Percentiles rank a stretch among this genome's conserved stretches.
These are phyloP conservation scores for Fraxinus latifolia DNA, from an alignment of 305 asterid species.

Conservation along the genomic window DNA sequence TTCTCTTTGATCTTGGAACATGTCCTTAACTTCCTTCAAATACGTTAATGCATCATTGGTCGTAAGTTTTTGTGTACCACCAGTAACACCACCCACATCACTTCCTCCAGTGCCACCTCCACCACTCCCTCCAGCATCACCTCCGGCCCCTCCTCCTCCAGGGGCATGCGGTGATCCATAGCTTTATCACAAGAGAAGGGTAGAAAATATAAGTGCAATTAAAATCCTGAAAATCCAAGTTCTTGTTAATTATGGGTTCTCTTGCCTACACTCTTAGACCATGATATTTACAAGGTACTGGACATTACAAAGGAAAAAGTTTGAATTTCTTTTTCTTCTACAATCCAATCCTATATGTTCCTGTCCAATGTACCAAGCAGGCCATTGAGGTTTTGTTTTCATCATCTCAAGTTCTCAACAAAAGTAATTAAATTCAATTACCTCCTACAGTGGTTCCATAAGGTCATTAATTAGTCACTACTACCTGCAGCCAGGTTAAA, in stretches of 20 bases:
- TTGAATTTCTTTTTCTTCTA: neutral
- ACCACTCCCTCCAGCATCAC: slow-evolving; percentile 22
- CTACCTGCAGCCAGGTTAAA: neutral
- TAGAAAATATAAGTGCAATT: neutral
- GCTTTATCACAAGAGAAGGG: slow-evolving; percentile 11
- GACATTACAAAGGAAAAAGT: neutral
- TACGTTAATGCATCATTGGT: slow-evolving; percentile 91
- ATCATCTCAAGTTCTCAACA: neutral
- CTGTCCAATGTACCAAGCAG: neutral
- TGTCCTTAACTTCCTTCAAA: slow-evolving; percentile 95
- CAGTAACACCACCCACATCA: slow-evolving; percentile 45
- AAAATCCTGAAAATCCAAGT: neutral
- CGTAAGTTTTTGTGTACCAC: slow-evolving; percentile 73
- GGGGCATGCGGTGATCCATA: slow-evolving; percentile 12
- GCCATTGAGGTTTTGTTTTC: neutral
- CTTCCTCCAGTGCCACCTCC: slow-evolving; percentile 38
- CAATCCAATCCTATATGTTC: neutral
- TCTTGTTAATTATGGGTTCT: neutral
- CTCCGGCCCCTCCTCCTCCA: slow-evolving; percentile 13
- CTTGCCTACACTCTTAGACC: neutral
- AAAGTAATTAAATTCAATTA: neutral
- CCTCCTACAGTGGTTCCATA: neutral
- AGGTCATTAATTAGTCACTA: neutral
- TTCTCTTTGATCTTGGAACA: slow-evolving; percentile 92
- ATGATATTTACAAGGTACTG: neutral